Base-by-base conservation (phyloP, 805 yeast genomes). In the Cyberlindnera sargentensis region DNA sequence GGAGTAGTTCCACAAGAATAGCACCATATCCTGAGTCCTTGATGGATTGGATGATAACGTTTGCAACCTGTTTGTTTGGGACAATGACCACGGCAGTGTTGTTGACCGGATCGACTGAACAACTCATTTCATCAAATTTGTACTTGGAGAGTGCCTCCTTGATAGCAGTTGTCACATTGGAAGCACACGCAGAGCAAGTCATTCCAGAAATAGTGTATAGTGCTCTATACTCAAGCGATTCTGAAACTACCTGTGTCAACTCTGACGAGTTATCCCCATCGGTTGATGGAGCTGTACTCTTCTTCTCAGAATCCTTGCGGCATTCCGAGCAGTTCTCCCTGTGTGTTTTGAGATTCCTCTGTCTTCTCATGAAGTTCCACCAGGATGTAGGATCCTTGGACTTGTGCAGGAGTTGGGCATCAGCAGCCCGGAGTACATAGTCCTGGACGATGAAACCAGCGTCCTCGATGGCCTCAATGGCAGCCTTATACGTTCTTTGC, bases 121-220 rank as follows among this genome's bases (percentile, higher is more conserved):
- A 68, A 26, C 66, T 61, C 4, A 51, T 38, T 20, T 42, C 36
- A 2, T 29, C 34, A 2, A 45, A 44, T 2, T 40, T 44, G 9
- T 27, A 39, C 31, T 28, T 45, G 26, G 11, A 32, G 11, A 66
- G 45, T 1, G 62, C 56, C 2, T 51, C 55, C 7, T 49, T 49
- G 4, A 75, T 62, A 0, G 76, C 73, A 15, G 62, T 61, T 1
- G 74, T 67, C 27, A 83, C 71, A 2, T 76, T 59, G 2, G 72
- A 64, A 6, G 76, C 60, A 55, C 88, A 81, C 5, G 82, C 64
- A 4, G 83, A 77, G 55, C 88, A 80, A 2, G 85, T 75, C 88
- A 83, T 81, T 3, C 86, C 88, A 8, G 72, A 71, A 40, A 83
- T 66, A 6, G 80, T 64, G 43, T 76, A 72, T 1, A 75, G 71